phyloP scores from a whole-genome alignment of 2,329 filamentous ascomycete genomes.

The Cadophora luteo-olivacea region DNA sequence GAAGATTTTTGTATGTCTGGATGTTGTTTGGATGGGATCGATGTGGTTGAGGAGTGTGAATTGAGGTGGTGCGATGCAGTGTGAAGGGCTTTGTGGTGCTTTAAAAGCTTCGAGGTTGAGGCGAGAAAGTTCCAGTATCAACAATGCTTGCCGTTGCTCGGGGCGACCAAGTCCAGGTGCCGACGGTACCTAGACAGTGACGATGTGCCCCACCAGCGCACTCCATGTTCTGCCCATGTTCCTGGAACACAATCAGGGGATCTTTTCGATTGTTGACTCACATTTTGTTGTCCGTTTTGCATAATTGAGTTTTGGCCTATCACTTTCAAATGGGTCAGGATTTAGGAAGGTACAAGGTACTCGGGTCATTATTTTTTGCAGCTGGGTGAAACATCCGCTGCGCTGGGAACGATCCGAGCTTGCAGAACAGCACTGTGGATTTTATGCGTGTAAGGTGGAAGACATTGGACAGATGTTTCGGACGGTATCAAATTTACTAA shows the following conservation, averaged over 20 bases:
- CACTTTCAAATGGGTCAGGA: constrained; percentile 2
- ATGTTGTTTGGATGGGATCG: constrained; percentile 10
- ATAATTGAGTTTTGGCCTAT: not conserved
- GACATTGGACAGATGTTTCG: constrained; percentile 1
- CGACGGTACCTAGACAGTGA: constrained; percentile 8
- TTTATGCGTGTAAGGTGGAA: not conserved
- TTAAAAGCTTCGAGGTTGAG: constrained; percentile 13
- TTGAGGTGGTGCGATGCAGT: constrained; percentile 6
- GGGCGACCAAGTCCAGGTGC: constrained; percentile 10
- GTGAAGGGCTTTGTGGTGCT: constrained; percentile 11
- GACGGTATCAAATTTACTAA: constrained; percentile 9
- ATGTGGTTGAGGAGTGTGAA: constrained; percentile 10
- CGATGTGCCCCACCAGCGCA: constrained; percentile 3
- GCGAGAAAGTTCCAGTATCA: constrained; percentile 10
- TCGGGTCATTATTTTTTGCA: constrained; percentile 2
- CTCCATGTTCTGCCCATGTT: not conserved
- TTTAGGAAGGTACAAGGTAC: not conserved
- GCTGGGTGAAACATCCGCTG: not conserved
- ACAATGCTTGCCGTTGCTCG: constrained; percentile 12
- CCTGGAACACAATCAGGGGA: not conserved
- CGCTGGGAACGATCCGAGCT: not conserved
- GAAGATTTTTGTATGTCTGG: constrained; percentile 2
- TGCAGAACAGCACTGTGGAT: not conserved
- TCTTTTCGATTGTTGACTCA: constrained; percentile 19
- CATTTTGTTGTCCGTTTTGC: constrained; percentile 13